Percentiles rank a stretch among this genome's conserved stretches.
Conservation (phyloP, 768 basidiomycete species). For the Suillus occidentalis region DNA sequence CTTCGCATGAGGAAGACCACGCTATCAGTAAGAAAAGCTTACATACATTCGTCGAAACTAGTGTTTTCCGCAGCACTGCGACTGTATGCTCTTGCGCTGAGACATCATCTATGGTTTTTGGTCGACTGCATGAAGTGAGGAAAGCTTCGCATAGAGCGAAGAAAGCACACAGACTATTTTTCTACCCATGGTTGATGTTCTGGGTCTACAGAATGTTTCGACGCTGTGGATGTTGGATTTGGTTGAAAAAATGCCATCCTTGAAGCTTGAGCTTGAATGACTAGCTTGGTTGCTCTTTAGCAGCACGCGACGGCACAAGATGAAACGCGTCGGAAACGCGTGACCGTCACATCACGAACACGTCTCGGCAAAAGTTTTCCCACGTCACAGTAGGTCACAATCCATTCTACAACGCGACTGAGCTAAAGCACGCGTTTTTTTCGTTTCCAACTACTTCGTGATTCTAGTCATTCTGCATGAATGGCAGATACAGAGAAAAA, state of each 20-base stretch:
- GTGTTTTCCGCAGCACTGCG: constrained; percentile 85
- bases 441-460: constrained; percentile 9
- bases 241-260: constrained; percentile 69
- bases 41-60: constrained; percentile 88
- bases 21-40: neutral
- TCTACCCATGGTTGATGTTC: constrained; percentile 94
- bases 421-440: constrained; percentile 18
- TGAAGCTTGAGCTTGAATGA: neutral
- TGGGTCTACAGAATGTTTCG: constrained; percentile 52
- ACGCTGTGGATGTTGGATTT: constrained; percentile 39
- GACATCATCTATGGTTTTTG: constrained; percentile 97
- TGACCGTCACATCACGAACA: constrained; percentile 39
- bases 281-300: neutral
- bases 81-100: constrained; percentile 97
- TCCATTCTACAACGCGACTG: constrained; percentile 17
- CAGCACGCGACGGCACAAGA: neutral
- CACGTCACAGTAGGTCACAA: constrained; percentile 24
- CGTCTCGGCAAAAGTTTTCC: constrained; percentile 30
- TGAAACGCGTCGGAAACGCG: constrained; percentile 47
- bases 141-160: constrained; percentile 1
- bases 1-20: constrained; percentile 13
- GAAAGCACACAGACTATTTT: constrained; percentile 77
- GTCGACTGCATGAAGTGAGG: constrained; percentile 58
- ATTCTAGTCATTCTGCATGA: constrained; percentile 7
- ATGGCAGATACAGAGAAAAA: constrained; percentile 22